Conservation (phyloP, 129 eudicot genomes). For the Oenanthe sinensis region DNA sequence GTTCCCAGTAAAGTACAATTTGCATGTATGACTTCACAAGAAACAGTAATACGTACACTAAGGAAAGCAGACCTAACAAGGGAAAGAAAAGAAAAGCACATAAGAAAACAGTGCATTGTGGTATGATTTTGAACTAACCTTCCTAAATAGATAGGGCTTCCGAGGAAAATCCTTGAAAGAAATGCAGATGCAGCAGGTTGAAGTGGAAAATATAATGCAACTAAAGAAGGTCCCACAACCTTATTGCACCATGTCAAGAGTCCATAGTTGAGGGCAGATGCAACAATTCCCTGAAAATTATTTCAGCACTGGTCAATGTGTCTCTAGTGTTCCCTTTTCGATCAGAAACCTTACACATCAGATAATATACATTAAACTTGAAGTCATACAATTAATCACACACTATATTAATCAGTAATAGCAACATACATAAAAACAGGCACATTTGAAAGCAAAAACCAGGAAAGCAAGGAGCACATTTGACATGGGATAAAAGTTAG, state of each 20-base stretch:
- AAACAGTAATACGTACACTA: background rate
- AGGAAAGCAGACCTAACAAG: background rate
- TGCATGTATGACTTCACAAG: background rate
- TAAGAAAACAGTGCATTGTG: background rate
- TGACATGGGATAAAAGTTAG: background rate
- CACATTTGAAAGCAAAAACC: background rate
- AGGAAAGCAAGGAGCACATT: background rate
- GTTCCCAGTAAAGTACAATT: background rate
- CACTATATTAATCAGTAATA: background rate
- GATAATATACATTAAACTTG: background rate
- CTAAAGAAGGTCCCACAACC: conserved; percentile 83
- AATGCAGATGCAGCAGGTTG: conserved; percentile 97
- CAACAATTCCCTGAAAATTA: conserved; percentile 59
- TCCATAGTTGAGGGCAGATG: conserved; percentile 87
- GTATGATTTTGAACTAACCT: conserved; percentile 40
- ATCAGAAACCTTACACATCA: background rate
- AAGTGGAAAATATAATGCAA: conserved; percentile 86
- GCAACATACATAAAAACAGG: background rate
- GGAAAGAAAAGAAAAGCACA: background rate
- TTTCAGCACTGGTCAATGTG: background rate
- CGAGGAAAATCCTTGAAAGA: conserved; percentile 77
- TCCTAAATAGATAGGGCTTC: conserved; percentile 89
- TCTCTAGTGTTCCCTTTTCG: background rate
- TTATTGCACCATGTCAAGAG: conserved; percentile 95
- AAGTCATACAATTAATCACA: background rate